Evolutionary conservation across 108 stramenopile genomes (phyloP), one percentile per base, ranked within the genome.

Genomic region (Skeletonema potamos): DNA sequence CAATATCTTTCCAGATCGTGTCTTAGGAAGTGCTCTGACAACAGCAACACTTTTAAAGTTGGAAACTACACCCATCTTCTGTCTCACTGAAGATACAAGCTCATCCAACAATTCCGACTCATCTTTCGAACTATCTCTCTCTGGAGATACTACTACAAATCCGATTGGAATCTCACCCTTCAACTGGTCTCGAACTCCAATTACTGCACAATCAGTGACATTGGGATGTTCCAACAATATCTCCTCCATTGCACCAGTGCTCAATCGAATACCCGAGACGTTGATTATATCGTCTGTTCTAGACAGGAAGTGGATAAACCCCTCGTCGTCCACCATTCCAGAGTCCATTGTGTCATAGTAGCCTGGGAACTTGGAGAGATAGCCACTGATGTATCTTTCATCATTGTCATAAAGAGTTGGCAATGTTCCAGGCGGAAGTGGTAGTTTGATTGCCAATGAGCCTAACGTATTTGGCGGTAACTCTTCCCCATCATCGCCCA

Each of bases 251-350:
- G 81, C 77, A 30, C 88, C 90, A 0, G 90, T 87, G 44, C 66
- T 67, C 6, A 94, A 67, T 22, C 92, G 73, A 68, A 91, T 85
- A 20, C 89, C 92, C 3, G 90, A 87, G 27, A 85, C 84, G 27
- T 89, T 89, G 58, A 94, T 91, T 0, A 88, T 72, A 62, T 94
- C 93, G 46, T 92, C 91, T 0, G 84, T 84, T 39, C 93, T 71
- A 22, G 86, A 79, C 89, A 92, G 86, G 51, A 94, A 82, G 34
- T 75, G 77, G 39, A 90, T 65, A 72, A 90, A 90, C 10, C 93
- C 93, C 70, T 90, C 79, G 30, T 86, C 85, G 65, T 94, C 90
- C 27, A 87, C 34, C 43, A 80, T 73, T 4, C 86, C 89, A 2
- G 85, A 73, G 74, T 94, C 91, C 27, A 87, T 89, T 11, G 89